Base-by-base conservation (phyloP, 257 asterid genomes). In the Petunia secreta region DNA sequence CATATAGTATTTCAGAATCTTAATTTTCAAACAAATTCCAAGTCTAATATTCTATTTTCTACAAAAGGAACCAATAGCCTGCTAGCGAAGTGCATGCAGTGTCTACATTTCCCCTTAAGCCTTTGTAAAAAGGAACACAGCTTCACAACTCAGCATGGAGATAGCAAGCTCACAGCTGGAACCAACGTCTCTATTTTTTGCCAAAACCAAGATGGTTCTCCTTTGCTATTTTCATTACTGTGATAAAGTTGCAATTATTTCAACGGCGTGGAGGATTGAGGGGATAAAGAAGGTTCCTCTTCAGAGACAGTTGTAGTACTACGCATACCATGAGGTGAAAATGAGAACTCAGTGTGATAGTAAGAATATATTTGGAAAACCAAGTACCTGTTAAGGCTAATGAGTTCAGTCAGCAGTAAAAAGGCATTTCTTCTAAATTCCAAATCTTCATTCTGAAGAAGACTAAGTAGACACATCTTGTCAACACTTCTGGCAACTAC, bases 321-420 rank as follows among this genome's bases (percentile, higher is more conserved):
- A 40, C 1, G 54, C 53, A 66, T 15, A 14, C 37, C 75, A 66
- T 44, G 6, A 65, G 53, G 11, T 9, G 0, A 65, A 65, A 64
- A 65, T 65, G 74, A 66, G 53, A 66, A 66, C 25, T 11, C 37
- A 15, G 14, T 6, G 36, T 40, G 53, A 25, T 14, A 65, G 14
- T 13, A 65, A 52, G 37, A 65, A 65, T 40, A 8, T 37, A 78
- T 37, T 52, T 57, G 57, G 44, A 54, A 34, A 69, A 53, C 54
- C 44, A 71, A 63, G 11, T 88, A 93, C 98, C 93, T 89, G 92
- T 89, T 93, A 73, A 83, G 80, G 90, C 96, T 89, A 84, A 93
- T 83, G 37, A 93, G 88, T 84, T 92, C 91, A 63, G 80, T 82
- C 78, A 92, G 79, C 84, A 92, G 76, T 10, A 66, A 63, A 50